These are phyloP conservation scores for Tillandsia fasciculata DNA, from an alignment of 176 grass and related monocot species.

Conservation along the genomic window DNA sequence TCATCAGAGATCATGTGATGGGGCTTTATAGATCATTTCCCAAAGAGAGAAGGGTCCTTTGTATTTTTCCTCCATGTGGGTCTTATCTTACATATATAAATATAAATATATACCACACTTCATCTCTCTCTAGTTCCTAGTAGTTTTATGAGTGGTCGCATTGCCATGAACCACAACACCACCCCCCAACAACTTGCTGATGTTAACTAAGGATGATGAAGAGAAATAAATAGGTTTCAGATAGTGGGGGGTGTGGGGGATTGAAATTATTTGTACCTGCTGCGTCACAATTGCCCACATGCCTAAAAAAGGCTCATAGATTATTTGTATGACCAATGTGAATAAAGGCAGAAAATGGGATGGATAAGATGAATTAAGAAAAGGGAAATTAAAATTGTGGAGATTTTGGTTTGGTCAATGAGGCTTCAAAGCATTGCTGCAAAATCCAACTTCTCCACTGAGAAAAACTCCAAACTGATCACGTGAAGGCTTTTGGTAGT, in stretches of 20 bases:
- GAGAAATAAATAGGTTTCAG: too few relatives aligned
- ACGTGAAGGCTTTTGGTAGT: slow-evolving; percentile 24
- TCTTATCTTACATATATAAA: slow-evolving; percentile 5
- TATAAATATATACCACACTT: not conserved
- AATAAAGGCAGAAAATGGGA: not conserved
- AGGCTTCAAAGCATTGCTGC: slow-evolving; percentile 19
- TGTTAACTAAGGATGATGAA: slow-evolving; percentile 3
- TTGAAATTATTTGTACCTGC: too few relatives aligned
- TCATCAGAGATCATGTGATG: not conserved
- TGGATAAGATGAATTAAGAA: not conserved
- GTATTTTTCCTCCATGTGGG: slow-evolving; percentile 8
- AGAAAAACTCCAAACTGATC: slow-evolving; percentile 31
- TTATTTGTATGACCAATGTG: not conserved
- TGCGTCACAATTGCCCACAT: too few relatives aligned
- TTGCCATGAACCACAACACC: slow-evolving; percentile 19
- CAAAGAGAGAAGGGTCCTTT: not conserved
- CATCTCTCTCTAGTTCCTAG: not conserved
- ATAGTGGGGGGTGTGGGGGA: too few relatives aligned
- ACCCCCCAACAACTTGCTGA: slow-evolving; percentile 19
- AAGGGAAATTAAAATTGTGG: not conserved
- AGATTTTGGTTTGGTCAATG: slow-evolving; percentile 10
- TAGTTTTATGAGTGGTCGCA: slow-evolving; percentile 2
- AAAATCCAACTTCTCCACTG: slow-evolving; percentile 29
- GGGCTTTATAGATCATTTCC: slow-evolving; percentile 5
- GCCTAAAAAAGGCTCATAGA: too few relatives aligned